Evolutionary conservation across 2,329 filamentous ascomycete genomes (phyloP).

Genomic region (Cryphonectria naterciae): DNA sequence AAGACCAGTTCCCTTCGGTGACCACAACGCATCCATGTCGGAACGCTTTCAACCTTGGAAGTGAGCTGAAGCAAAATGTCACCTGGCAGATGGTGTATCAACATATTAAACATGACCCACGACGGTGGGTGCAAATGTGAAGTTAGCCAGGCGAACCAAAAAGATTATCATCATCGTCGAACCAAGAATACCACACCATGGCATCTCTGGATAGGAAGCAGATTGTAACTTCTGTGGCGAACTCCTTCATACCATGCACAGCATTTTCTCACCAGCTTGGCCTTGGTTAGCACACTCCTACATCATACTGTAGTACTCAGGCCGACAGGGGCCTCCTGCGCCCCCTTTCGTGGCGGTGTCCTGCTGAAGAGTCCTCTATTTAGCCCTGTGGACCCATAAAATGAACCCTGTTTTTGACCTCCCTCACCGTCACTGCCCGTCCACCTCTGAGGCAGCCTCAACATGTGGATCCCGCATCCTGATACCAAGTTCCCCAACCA

Average conservation of each 20-base stretch:
- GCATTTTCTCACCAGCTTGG: neutral
- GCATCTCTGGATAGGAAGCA: neutral
- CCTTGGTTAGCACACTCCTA: neutral
- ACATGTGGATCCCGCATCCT: neutral
- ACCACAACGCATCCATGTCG: no score
- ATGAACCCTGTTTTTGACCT: slow-evolving; percentile 6
- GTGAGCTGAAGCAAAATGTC: neutral
- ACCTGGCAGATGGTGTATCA: neutral
- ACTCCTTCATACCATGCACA: neutral
- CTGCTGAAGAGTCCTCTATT: neutral
- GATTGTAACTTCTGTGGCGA: neutral
- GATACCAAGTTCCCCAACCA: neutral
- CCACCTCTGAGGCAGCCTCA: slow-evolving; percentile 8
- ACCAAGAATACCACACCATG: neutral
- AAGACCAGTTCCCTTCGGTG: neutral
- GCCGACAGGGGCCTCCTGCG: slow-evolving; percentile 11
- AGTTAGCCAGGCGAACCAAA: neutral
- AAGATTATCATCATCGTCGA: neutral
- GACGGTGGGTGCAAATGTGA: neutral
- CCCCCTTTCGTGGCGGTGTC: slow-evolving; percentile 15
- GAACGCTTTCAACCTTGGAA: neutral
- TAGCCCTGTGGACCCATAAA: slow-evolving; percentile 1
- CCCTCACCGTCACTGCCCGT: neutral
- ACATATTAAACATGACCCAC: neutral
- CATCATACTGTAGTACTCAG: neutral